Evolutionary conservation across 345 rosid species (phyloP).

Genomic region (Triadica sebifera): DNA sequence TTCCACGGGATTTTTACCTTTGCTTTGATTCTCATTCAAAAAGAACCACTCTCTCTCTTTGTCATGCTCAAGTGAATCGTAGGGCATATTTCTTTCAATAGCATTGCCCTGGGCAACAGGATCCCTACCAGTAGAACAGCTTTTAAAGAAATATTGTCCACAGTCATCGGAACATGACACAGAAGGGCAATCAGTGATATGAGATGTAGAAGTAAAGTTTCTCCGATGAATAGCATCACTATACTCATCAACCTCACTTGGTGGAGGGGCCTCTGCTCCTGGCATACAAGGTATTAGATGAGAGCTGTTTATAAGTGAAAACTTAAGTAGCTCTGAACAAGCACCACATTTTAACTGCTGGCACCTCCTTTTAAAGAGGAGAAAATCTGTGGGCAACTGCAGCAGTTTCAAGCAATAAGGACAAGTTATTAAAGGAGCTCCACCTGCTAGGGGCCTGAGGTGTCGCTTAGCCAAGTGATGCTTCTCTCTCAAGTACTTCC

Average conservation of each 20-base stretch:
- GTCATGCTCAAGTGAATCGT: conserved; percentile 17
- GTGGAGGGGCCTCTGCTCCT: conserved; percentile 26
- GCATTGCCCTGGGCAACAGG: conserved; percentile 8
- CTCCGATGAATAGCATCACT: conserved; percentile 19
- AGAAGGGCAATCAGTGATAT: conserved; percentile 20
- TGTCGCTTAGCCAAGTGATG: conserved; percentile 52
- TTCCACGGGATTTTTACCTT: conserved; percentile 29
- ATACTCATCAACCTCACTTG: conserved; percentile 35
- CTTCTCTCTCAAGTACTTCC: conserved; percentile 44
- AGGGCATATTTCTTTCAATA: conserved; percentile 19
- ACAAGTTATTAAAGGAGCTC: conserved; percentile 74
- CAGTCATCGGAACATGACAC: conserved; percentile 39
- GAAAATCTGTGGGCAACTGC: conserved; percentile 80
- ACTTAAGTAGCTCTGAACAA: conserved; percentile 60
- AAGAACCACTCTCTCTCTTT: conserved; percentile 30
- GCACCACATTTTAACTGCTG: conserved; percentile 75
- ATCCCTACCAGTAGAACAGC: conserved; percentile 4
- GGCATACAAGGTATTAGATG: conserved; percentile 53
- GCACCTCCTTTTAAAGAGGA: conserved; percentile 52
- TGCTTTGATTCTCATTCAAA: conserved; percentile 24
- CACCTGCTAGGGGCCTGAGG: conserved; percentile 74
- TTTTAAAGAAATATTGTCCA: conserved; percentile 26
- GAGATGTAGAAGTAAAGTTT: conserved; percentile 20
- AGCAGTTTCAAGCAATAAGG: conserved; percentile 49
- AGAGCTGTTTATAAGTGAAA: conserved; percentile 52